Evolutionary conservation across 23 red algal genomes (phyloP), one percentile per base, ranked within the genome.

Genomic region (Gracilaria vermiculophylla): DNA sequence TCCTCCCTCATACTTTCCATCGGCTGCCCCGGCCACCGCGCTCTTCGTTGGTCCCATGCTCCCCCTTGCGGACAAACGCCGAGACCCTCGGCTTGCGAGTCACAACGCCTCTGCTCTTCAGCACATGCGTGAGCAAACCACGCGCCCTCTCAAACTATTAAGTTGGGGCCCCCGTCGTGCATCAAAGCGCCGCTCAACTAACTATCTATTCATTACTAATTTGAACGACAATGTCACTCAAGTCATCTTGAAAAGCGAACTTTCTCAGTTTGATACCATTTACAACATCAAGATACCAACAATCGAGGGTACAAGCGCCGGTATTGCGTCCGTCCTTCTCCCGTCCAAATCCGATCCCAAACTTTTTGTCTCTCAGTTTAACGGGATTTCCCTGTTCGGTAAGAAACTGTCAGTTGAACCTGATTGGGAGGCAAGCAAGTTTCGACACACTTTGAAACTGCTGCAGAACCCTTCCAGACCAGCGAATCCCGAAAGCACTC

Each of bases 151-250:
- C 0, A 33, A 73, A 24, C 37, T 42, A 1, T n/a, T 73, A 45
- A 36, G 17, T 17, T 73, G 67, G 67, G 12, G 4, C 21, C 67
- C 37, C 42, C 5, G 14, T 37, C 67, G 47, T 29, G 20, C 67
- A 10, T 28, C 39, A 16, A 25, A 24, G 39, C 39, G 6, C 3
- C 5, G 9, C 37, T 29, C 67, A 23, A 21, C 42, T 73, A 73
- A 45, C 37, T 73, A 25, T 73, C 67, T 73, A 27, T 73, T 73
- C 39, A 73, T 73, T 25, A 45, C 67, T 73, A 73, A 73, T 24
- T 29, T 73, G 47, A 73, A 73, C 67, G 67, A 73, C 67, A 73
- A 73, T 29, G 32, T 73, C 42, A 45, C 67, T 10, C 37, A 45
- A 16, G 4, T 1, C 67, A 24, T 73, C 5, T 16, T 73, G 15